Evolutionary conservation across 2,329 filamentous ascomycete genomes (phyloP).

Genomic region (Aurifilum marmelostoma): DNA sequence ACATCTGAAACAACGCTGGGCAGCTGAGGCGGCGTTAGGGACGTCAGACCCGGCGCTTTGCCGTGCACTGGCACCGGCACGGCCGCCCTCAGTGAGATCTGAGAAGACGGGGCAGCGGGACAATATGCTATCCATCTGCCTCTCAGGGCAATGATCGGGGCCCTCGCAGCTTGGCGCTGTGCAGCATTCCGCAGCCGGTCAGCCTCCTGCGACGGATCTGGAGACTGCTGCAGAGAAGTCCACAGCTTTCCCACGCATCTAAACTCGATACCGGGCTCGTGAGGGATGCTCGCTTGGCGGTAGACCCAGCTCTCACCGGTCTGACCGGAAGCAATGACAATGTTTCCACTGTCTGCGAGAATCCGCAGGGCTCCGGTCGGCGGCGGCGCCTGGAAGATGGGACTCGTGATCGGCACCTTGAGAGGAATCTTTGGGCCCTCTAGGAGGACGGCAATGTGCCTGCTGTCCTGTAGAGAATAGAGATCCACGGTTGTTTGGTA

Average conservation of each 20-base stretch:
- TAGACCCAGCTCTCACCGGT: constrained; percentile 90
- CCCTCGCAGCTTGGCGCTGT: constrained; percentile 52
- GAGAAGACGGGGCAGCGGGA: constrained; percentile 71
- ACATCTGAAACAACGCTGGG: constrained; percentile 69
- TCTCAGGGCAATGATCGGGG: constrained; percentile 69
- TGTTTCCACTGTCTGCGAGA: constrained; percentile 70
- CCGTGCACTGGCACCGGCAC: constrained; percentile 59
- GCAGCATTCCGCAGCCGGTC: constrained; percentile 46
- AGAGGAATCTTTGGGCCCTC: constrained; percentile 67
- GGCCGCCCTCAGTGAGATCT: constrained; percentile 70
- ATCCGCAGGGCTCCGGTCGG: constrained; percentile 75
- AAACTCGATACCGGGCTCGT: constrained; percentile 51
- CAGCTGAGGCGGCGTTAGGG: constrained; percentile 69
- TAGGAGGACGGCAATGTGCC: constrained; percentile 73
- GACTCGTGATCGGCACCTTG: constrained; percentile 61
- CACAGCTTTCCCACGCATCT: constrained; percentile 86
- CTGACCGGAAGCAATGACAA: constrained; percentile 76
- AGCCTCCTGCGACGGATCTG: constrained; percentile 51
- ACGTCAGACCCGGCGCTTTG: constrained; percentile 59
- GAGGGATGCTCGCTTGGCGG: constrained; percentile 49
- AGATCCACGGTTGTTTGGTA: constrained; percentile 91
- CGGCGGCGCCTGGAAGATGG: constrained; percentile 68
- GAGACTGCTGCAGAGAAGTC: constrained; percentile 76
- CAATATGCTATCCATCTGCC: constrained; percentile 79
- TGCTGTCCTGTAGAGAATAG: constrained; percentile 79